These are phyloP conservation scores for Lagenidium sp. DNA, from an alignment of 352 stramenopile genomes.

Conservation along the genomic window DNA sequence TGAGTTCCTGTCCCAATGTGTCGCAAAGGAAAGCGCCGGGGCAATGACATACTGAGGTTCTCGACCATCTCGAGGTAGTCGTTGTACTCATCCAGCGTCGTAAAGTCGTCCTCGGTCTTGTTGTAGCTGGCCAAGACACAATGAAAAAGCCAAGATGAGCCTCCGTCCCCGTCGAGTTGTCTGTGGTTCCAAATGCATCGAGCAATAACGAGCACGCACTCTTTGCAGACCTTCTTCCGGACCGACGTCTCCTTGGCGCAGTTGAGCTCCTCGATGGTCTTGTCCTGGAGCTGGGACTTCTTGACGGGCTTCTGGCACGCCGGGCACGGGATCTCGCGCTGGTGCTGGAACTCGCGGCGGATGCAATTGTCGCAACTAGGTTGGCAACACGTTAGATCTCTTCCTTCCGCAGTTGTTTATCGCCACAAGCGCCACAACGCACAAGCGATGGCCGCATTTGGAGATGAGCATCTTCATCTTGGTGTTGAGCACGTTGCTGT, in stretches of 20 bases:
- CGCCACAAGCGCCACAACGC: too few relatives aligned
- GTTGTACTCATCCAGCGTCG: conserved; percentile 82
- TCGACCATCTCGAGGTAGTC: conserved; percentile 80
- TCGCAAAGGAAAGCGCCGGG: background rate
- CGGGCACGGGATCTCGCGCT: conserved; percentile 78
- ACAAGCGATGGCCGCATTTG: conserved; percentile 87
- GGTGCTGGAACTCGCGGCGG: conserved; percentile 83
- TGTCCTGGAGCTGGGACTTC: conserved; percentile 85
- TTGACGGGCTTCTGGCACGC: conserved; percentile 80
- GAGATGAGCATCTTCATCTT: conserved; percentile 91
- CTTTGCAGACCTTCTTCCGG: conserved; percentile 82
- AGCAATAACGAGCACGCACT: conserved; percentile 34
- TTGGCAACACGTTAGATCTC: background rate
- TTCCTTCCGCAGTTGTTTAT: background rate
- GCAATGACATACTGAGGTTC: conserved; percentile 59
- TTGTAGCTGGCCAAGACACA: conserved; percentile 76
- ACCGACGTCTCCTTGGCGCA: conserved; percentile 81
- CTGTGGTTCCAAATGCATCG: too few relatives aligned
- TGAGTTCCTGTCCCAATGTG: too few relatives aligned
- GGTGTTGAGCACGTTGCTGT: conserved; percentile 86
- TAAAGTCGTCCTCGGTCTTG: conserved; percentile 84
- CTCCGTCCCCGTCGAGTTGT: too few relatives aligned
- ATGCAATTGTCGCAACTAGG: conserved; percentile 78
- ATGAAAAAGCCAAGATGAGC: too few relatives aligned
- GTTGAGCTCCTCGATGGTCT: conserved; percentile 85